Base-by-base conservation (phyloP, 2,329 filamentous ascomycete genomes). In the Ilyonectria mors-panacis region DNA sequence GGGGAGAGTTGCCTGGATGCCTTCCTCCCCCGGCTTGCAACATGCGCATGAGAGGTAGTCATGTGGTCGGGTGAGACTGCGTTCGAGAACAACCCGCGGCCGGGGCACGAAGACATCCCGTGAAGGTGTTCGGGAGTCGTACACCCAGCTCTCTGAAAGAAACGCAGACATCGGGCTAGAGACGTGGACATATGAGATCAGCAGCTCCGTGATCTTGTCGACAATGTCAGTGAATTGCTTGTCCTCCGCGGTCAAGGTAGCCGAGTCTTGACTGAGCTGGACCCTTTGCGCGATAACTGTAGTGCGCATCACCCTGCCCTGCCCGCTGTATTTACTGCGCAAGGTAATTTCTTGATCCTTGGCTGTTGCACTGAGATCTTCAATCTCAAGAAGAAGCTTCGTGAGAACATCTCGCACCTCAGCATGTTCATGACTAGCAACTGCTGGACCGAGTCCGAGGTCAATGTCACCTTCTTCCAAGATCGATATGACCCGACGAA, bases 201-300 rank as follows among this genome's bases (percentile, higher is more conserved):
- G 71, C 35, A 77, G 61, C 42, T 63, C 64, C 5, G 75, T 76
- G 28, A 80, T 68, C 30, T 85, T 81, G 70, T 92, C 88, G 5
- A 95, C 85, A 12, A 93, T 80, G 26, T 84, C 81, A 17, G 93
- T 94, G 76, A 94, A 94, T 6, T 87, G 86, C 70, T 88, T 89
- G 80, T 95, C 93, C 71, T 92, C 86, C 50, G 91, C 86, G 0
- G 92, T 93, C 30, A 95, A 85, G 4, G 88, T 85, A 1, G 92
- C 90, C 71, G 91, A 91, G 77, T 94, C 91, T 69, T 90, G 92
- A 80, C 92, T 94, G 45, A 96, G 85, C 75, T 94, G 91, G 19
- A 96, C 93, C 77, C 93, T 93, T 76, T 95, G 93, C 17, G 93
- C 93, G 57, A 95, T 89, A 35, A 95, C 89, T 0, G 93, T 95